phyloP scores from a whole-genome alignment of 228 moss, liverwort and hornwort genomes.

The Sphagnum magellanicum region DNA sequence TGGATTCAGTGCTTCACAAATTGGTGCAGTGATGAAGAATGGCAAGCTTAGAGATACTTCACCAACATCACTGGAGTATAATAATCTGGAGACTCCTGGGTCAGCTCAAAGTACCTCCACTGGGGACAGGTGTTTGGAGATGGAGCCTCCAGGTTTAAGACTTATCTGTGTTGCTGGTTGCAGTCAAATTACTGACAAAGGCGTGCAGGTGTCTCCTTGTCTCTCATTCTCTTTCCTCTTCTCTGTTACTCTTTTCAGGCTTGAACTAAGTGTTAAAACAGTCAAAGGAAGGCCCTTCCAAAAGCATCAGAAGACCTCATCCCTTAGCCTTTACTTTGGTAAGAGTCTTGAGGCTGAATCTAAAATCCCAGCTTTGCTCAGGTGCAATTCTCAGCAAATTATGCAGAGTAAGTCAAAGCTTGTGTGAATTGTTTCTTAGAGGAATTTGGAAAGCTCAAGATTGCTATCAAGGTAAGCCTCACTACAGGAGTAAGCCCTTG shows the following conservation, averaged over 20 bases:
- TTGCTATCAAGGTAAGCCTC: too few relatives aligned
- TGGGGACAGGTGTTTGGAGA: slow-evolving; percentile 27
- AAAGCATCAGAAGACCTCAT: too few relatives aligned
- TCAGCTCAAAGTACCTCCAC: slow-evolving; percentile 14
- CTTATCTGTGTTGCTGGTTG: slow-evolving; percentile 75
- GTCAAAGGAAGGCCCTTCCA: too few relatives aligned
- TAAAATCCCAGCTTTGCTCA: too few relatives aligned
- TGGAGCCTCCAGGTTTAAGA: slow-evolving; percentile 36
- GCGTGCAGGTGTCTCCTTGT: slow-evolving; percentile 61
- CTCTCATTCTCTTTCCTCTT: slow-evolving; percentile 2
- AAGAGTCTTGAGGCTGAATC: too few relatives aligned
- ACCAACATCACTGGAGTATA: slow-evolving; percentile 26
- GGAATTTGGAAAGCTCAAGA: too few relatives aligned
- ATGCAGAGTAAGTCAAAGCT: too few relatives aligned
- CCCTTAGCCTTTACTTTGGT: too few relatives aligned
- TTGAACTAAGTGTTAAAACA: not conserved
- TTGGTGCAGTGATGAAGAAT: slow-evolving; percentile 38
- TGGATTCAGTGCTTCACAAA: slow-evolving; percentile 41
- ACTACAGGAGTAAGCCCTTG: too few relatives aligned
- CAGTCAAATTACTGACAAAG: slow-evolving; percentile 78
- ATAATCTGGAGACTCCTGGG: slow-evolving; percentile 20
- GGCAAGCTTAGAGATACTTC: slow-evolving; percentile 34
- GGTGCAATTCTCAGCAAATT: too few relatives aligned
- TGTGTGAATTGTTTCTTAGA: too few relatives aligned
- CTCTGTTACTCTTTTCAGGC: slow-evolving; percentile 1